Evolutionary conservation across 257 asterid genomes (phyloP).

Genomic region (Nicotiana otophora): DNA sequence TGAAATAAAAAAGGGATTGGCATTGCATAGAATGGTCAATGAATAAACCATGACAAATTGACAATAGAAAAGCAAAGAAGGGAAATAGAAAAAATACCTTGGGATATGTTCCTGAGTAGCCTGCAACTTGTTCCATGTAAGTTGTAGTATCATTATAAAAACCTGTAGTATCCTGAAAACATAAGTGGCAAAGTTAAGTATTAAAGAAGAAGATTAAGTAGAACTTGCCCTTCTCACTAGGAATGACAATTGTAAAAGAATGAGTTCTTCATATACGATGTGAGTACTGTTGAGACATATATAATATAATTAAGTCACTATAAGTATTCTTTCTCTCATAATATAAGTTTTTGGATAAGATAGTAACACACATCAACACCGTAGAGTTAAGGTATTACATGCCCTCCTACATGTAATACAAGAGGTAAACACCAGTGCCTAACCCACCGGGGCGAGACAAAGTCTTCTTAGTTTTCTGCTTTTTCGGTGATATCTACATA

Average conservation of each 20-base stretch:
- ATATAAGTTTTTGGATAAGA: not conserved
- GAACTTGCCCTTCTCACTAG: no score
- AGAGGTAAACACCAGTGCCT: not conserved
- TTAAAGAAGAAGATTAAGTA: no score
- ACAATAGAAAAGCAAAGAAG: not conserved
- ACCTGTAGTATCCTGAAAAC: constrained; percentile 4
- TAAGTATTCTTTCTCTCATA: not conserved
- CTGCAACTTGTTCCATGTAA: constrained; percentile 28
- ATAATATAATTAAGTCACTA: not conserved
- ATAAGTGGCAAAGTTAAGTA: no score
- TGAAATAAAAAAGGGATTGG: constrained; percentile 7
- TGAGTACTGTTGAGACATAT: not conserved
- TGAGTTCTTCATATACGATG: not conserved
- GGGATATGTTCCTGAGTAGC: constrained; percentile 33
- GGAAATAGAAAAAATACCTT: constrained; percentile 29
- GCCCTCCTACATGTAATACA: not conserved
- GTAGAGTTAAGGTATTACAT: not conserved
- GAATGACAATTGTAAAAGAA: not conserved
- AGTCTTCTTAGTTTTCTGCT: no score
- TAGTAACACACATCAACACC: not conserved
- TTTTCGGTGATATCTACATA: no score
- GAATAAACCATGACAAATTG: not conserved
- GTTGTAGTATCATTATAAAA: not conserved
- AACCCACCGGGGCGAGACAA: not conserved
- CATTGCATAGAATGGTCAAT: not conserved